Base-by-base conservation (phyloP, 129 eudicot genomes). In the Chrysanthemum seticuspe region DNA sequence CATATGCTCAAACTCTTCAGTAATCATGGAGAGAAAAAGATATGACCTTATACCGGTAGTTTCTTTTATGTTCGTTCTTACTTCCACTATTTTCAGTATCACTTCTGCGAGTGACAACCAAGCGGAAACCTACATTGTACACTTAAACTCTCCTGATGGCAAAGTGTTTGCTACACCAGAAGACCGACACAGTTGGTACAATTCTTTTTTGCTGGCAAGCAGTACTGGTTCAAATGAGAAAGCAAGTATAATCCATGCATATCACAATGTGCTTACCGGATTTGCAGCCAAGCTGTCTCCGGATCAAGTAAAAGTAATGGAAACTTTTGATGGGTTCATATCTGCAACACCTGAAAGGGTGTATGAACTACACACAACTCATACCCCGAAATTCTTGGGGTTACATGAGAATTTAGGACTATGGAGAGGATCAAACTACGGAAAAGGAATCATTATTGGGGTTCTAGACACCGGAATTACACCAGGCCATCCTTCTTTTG, bases 401-500 rank as follows among this genome's bases (percentile, higher is more conserved):
- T 56, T 82, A 67, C 69, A 82, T 11, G 68, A 68, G 16, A 64
- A 78, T 51, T 21, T 67, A 27, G 86, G 86, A 36, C 2, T 82
- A 8, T 82, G 86, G 86, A 78, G 15, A 53, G 68, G 72, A 71
- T 69, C 86, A 56, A 82, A 82, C 73, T 77, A 73, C 0, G 83
- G 80, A 71, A 77, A 65, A 25, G 83, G 82, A 14, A 72, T 73
- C 15, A 78, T 82, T 8, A 82, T 82, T 14, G 86, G 86, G 63
- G 74, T 82, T 68, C 72, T 82, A 27, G 86, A 82, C 60, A 78
- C 86, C 8, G 86, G 86, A n/a, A 74, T 82, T 6, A 53, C 78
- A 14, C 78, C 77, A 0, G 83, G 76, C 0, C 86, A 82, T 59
- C 82, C 79, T 25, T 77, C 83, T 62, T 82, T 82, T 70, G 18